Conservation (phyloP, 345 rosid genomes). For the Hibiscus tridactylites region DNA sequence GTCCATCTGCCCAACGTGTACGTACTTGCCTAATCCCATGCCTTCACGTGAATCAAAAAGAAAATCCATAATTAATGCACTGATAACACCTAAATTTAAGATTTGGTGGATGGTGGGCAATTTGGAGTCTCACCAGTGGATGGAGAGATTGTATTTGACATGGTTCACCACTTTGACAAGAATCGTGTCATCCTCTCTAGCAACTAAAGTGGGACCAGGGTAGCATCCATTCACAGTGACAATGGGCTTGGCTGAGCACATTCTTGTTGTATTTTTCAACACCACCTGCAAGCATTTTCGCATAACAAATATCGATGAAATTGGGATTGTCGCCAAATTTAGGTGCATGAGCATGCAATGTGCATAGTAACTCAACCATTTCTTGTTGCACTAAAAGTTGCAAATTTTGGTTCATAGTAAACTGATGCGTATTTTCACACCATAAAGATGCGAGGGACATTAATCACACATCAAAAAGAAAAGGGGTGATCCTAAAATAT, state of each 20-base stretch:
- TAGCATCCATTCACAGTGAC: conserved; percentile 67
- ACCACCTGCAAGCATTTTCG: conserved; percentile 39
- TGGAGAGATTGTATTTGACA: conserved; percentile 35
- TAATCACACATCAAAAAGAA: too few species aligned
- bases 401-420: too few species aligned
- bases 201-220: conserved; percentile 40
- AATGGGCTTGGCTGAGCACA: conserved; percentile 69
- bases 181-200: neutral
- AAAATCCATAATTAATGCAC: too few species aligned
- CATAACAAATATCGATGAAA: too few species aligned
- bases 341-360: conserved; percentile 1
- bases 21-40: conserved; percentile 74
- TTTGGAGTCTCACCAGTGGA: neutral
- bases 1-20: conserved; percentile 88
- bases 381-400: too few species aligned
- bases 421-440: too few species aligned
- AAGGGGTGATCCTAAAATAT: too few species aligned
- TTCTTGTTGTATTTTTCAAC: conserved; percentile 42
- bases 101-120: neutral
- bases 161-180: conserved; percentile 42
- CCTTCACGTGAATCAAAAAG: conserved; percentile 25
- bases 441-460: too few species aligned
- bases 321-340: neutral
- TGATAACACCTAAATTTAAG: too few species aligned
- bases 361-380: too few species aligned